Evolutionary conservation across 2,329 filamentous ascomycete genomes (phyloP).

Genomic region (Cercospora sp.): DNA sequence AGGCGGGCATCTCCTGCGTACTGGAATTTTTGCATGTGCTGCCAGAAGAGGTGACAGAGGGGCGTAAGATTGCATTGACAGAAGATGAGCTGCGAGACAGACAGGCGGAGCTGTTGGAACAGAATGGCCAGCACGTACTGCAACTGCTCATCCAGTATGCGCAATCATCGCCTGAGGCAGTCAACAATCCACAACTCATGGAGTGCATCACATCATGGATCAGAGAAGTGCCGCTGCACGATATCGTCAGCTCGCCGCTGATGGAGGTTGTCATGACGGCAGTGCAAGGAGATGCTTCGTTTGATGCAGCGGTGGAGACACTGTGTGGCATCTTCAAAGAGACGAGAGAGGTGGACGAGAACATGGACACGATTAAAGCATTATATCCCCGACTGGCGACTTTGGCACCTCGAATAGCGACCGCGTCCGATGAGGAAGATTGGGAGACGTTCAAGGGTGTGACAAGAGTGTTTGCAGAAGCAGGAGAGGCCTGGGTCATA

Average conservation of each 20-base stretch:
- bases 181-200: slow-evolving; percentile 84
- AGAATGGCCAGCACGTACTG: slow-evolving; percentile 87
- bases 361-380: slow-evolving; percentile 74
- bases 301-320: slow-evolving; percentile 88
- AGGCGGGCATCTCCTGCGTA: slow-evolving; percentile 79
- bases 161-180: slow-evolving; percentile 84
- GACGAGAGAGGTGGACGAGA: slow-evolving; percentile 91
- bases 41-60: slow-evolving; percentile 97
- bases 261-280: slow-evolving; percentile 79
- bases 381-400: slow-evolving; percentile 80
- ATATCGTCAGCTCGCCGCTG: slow-evolving; percentile 82
- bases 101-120: slow-evolving; percentile 84
- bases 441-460: slow-evolving; percentile 81
- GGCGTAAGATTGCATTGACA: slow-evolving; percentile 98
- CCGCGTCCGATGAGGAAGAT: slow-evolving; percentile 78
- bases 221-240: slow-evolving; percentile 80
- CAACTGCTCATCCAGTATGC: slow-evolving; percentile 85
- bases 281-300: slow-evolving; percentile 71
- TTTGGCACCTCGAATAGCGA: slow-evolving; percentile 72
- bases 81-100: slow-evolving; percentile 90
- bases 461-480: slow-evolving; percentile 87
- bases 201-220: slow-evolving; percentile 98
- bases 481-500: slow-evolving; percentile 91
- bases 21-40: slow-evolving; percentile 95
- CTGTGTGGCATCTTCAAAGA: slow-evolving; percentile 89